Conservation (phyloP, 208 protist species). For the Vickermania spadyakhi region DNA sequence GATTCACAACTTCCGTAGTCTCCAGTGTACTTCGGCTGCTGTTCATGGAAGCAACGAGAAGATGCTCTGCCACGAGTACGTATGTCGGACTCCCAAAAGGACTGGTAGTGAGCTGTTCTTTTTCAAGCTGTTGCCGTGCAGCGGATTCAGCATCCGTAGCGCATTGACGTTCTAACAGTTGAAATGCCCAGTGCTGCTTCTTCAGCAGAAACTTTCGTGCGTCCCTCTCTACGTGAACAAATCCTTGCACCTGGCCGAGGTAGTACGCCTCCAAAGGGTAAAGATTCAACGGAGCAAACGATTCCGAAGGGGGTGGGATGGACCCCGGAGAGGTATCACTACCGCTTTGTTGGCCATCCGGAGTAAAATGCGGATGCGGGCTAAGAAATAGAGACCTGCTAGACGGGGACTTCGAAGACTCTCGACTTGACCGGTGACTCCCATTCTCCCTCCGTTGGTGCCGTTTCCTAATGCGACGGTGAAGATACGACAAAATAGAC, state of each 20-base stretch:
- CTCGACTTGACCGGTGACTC: neutral
- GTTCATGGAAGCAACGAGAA: neutral
- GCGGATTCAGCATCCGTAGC: neutral
- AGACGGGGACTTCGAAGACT: neutral
- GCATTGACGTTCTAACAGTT: neutral
- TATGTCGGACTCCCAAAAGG: neutral
- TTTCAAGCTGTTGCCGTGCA: neutral
- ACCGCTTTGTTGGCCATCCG: neutral
- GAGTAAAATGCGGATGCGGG: neutral
- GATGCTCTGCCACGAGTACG: neutral
- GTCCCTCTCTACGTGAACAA: neutral
- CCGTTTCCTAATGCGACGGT: neutral
- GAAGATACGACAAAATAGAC: neutral
- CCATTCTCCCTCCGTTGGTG: neutral
- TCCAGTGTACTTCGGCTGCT: neutral
- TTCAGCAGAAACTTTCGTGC: neutral
- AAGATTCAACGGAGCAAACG: neutral
- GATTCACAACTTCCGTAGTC: neutral
- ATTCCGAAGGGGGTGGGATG: neutral
- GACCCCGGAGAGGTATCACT: neutral
- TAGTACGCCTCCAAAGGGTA: neutral
- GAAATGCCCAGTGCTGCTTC: neutral
- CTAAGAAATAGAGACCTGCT: too few species aligned
- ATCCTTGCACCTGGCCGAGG: neutral
- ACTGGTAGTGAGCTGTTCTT: neutral